phyloP scores from a whole-genome alignment of 441 rosid species.

The Euphorbia corollata region DNA sequence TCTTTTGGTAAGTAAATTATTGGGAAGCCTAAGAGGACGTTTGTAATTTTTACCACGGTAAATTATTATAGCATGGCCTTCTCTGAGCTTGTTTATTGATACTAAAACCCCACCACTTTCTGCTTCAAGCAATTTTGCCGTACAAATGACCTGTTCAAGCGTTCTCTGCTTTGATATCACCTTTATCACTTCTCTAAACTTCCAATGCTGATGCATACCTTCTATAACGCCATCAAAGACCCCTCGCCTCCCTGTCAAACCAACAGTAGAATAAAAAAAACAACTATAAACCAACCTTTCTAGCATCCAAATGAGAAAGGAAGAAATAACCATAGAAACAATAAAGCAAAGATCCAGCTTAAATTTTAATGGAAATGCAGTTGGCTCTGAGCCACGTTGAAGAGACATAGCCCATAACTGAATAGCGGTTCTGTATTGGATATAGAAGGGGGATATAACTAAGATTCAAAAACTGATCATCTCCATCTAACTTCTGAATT shows the following conservation, averaged over 20 bases:
- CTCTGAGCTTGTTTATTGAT: conserved; percentile 59
- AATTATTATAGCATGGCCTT: conserved; percentile 67
- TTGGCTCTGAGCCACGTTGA: no score
- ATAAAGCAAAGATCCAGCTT: background rate
- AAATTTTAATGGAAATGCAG: background rate
- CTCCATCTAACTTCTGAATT: background rate
- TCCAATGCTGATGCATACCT: conserved; percentile 89
- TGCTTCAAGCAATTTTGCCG: conserved; percentile 64
- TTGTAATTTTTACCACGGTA: conserved; percentile 80
- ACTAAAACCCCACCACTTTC: conserved; percentile 72
- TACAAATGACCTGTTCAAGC: conserved; percentile 43
- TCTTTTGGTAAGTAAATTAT: conserved; percentile 61
- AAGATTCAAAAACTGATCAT: no score
- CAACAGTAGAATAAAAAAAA: conserved; percentile 10
- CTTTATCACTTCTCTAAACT: conserved; percentile 72
- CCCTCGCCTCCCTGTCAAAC: conserved; percentile 66
- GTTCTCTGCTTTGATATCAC: conserved; percentile 71
- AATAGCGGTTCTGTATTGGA: no score
- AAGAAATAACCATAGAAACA: background rate
- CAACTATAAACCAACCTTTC: background rate
- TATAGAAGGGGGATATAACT: no score
- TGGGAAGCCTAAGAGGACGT: conserved; percentile 50
- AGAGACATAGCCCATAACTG: no score
- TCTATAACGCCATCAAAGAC: conserved; percentile 75
- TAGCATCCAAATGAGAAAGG: background rate